Percentiles rank a stretch among this genome's conserved stretches.
Evolutionary conservation across 495 filamentous ascomycete species (phyloP).

Genomic region (Melanomma pulvis-pyrius): DNA sequence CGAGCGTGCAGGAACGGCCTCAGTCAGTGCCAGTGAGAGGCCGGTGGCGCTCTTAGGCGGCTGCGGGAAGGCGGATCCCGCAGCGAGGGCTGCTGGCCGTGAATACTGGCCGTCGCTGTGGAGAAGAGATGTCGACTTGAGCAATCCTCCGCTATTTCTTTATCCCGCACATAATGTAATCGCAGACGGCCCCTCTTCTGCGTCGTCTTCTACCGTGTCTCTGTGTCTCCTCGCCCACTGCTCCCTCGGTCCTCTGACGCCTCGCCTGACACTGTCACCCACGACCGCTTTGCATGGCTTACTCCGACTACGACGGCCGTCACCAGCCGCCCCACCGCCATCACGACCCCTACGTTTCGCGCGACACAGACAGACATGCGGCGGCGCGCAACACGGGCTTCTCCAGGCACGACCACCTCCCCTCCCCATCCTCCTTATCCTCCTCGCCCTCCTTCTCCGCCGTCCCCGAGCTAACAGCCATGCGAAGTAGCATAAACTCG

Average conservation of each 20-base stretch:
- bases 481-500: conserved; percentile 15
- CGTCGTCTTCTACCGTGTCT: not conserved
- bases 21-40: not conserved
- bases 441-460: not conserved
- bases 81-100: too few relatives aligned
- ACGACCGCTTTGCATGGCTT: conserved; percentile 28
- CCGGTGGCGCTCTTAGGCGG: not conserved
- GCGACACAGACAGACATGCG: conserved; percentile 13
- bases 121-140: not conserved
- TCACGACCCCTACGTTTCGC: conserved; percentile 25
- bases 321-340: conserved; percentile 17
- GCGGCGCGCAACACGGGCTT: too few relatives aligned
- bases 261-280: conserved; percentile 18
- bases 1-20: conserved; percentile 15
- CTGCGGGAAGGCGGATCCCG: not conserved
- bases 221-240: not conserved
- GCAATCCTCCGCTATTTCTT: not conserved
- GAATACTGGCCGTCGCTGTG: not conserved
- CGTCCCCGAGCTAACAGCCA: conserved; percentile 12
- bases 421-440: not conserved
- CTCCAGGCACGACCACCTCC: conserved; percentile 13
- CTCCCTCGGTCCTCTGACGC: not conserved
- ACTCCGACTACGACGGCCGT: conserved; percentile 25
- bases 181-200: not conserved
- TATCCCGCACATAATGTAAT: not conserved